Conservation (phyloP, 169 alveolate species). For the Eimeria sp. region DNA sequence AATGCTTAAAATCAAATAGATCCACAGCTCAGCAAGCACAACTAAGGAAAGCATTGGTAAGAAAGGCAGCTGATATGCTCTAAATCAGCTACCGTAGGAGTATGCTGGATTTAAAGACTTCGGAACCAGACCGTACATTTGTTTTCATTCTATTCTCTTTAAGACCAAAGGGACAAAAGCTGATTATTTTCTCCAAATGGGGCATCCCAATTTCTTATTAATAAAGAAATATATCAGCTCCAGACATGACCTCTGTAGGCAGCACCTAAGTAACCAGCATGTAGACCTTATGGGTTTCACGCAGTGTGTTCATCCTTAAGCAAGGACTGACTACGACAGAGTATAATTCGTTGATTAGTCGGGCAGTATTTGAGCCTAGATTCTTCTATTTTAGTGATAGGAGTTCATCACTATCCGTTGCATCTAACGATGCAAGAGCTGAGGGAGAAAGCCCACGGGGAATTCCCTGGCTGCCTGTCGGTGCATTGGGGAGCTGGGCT, state of each 20-base stretch:
- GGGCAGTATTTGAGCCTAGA: too few species aligned
- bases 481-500: slow-evolving; percentile 10
- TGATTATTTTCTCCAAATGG: not conserved
- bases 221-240: not conserved
- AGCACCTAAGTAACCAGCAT: not conserved
- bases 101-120: not conserved
- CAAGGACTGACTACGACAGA: not conserved
- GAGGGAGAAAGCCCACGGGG: not conserved
- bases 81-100: not conserved
- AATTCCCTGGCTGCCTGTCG: not conserved
- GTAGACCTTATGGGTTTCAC: not conserved
- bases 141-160: not conserved
- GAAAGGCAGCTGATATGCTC: not conserved
- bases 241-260: not conserved
- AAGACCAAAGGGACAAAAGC: not conserved
- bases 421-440: slow-evolving; percentile 38
- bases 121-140: not conserved
- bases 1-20: not conserved
- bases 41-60: not conserved
- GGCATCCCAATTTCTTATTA: too few species aligned
- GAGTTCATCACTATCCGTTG: not conserved
- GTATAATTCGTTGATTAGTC: not conserved
- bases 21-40: not conserved
- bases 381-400: not conserved
- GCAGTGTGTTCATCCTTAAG: not conserved